Base-by-base conservation (phyloP, 31 red algal species). In the Bonnemaisonia californica region DNA sequence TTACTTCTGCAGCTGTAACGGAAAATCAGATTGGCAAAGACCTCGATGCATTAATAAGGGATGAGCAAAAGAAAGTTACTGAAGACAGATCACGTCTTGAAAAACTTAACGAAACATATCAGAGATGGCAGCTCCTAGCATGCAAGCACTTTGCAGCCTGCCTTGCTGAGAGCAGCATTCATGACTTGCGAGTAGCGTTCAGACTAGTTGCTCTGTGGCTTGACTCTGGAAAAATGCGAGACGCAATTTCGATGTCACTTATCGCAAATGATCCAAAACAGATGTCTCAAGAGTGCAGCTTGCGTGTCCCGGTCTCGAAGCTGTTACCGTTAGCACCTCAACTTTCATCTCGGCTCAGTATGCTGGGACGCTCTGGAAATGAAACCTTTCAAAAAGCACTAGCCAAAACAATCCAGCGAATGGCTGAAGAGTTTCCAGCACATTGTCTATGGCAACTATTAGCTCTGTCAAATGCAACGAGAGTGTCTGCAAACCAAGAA, bases 361-460 rank as follows among this genome's bases (percentile, higher is more conserved):
- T 26, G n/a, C 59, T 54, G n/a, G 78, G 73, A 23, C 41, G 48
- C 13, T 2, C 83, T 28, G 69, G 70, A 41, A 32, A 58, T 54
- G 80, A 41, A 38, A 57, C 62, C 11, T 89, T 94, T 77, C 92
- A 94, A 72, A 73, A 60, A 30, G 58, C 85, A 8, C 60, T 94
- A 42, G 22, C 66, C 0, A 69, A 66, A 5, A 89, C 87, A 1
- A 84, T 96, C 57, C 56, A 33, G 18, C 40, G 38, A 22, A 82
- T 96, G 76, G 84, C 79, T 12, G 57, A 62, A 36, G 39, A 58
- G n/a, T 83, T 77, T 74, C 95, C 95, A n/a, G 75, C 92, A 30
- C 77, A 98, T 68, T 93, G 89, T 41, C 36, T 98, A 38, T 98
- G 91, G 95, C 95, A 94, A 63, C 73, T 98, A 31, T 39, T 93